A percentile compares a stretch with the other conserved stretches of the same genome.
Evolutionary conservation across 805 yeast species (phyloP).

Genomic region (Cyberlindnera misumaiensis): DNA sequence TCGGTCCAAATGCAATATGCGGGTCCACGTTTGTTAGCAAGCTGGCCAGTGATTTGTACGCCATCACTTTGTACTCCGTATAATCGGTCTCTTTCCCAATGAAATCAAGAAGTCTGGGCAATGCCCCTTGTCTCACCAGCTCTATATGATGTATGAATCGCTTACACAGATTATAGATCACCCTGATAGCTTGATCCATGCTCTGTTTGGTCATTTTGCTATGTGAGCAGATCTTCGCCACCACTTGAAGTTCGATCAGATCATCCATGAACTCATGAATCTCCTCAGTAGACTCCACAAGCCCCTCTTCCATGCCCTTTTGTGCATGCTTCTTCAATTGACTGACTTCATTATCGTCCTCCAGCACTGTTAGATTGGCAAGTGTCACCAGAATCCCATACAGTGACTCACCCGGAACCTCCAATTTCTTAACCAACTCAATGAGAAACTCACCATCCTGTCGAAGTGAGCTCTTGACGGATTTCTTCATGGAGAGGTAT

Average conservation of each 20-base stretch:
- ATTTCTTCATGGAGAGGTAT: slow-evolving; percentile 37
- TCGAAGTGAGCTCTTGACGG: slow-evolving; percentile 25
- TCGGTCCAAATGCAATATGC: slow-evolving; percentile 27
- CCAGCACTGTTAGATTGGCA: slow-evolving; percentile 26
- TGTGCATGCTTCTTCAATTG: slow-evolving; percentile 27
- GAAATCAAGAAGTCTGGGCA: slow-evolving; percentile 28
- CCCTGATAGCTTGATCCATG: slow-evolving; percentile 24
- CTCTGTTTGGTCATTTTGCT: slow-evolving; percentile 15
- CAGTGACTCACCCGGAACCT: slow-evolving; percentile 9
- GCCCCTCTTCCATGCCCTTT: slow-evolving; percentile 20
- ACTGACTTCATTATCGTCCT: slow-evolving; percentile 21
- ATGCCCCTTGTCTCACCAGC: slow-evolving; percentile 41
- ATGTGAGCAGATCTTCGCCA: slow-evolving; percentile 10
- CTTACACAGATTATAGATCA: slow-evolving; percentile 27
- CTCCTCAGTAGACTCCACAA: slow-evolving; percentile 13
- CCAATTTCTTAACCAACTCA: slow-evolving; percentile 22
- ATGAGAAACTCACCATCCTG: slow-evolving; percentile 29
- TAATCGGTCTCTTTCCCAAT: slow-evolving; percentile 5
- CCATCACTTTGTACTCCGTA: slow-evolving; percentile 19
- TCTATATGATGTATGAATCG: slow-evolving; percentile 20
- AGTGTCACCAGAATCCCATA: slow-evolving; percentile 30
- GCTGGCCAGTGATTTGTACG: slow-evolving; percentile 36
- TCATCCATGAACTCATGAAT: slow-evolving; percentile 15
- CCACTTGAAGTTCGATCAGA: slow-evolving; percentile 16
- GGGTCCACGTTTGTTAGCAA: slow-evolving; percentile 43